Conservation (phyloP, 1,284 basidiomycete genomes). For the Ceratobasidium sp. region DNA sequence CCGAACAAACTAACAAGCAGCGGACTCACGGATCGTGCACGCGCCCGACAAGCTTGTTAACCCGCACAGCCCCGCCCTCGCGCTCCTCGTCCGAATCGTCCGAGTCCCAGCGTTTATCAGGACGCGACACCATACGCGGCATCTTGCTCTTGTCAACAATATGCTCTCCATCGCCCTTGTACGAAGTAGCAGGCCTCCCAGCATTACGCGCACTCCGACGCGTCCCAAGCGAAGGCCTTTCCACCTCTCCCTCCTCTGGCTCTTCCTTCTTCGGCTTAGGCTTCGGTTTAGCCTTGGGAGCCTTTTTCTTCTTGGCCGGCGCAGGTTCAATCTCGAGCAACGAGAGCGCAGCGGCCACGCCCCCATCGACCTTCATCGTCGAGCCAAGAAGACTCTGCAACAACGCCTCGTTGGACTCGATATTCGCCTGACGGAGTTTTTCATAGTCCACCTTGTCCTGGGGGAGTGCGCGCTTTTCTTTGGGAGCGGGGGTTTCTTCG, state of each 20-base stretch:
- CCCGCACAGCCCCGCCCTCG: constrained; percentile 49
- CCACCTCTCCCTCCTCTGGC: constrained; percentile 15
- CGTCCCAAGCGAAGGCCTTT: constrained; percentile 36
- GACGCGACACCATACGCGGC: constrained; percentile 45
- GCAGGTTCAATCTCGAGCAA: background rate
- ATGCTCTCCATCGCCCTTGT: constrained; percentile 51
- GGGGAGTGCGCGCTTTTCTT: too few species aligned
- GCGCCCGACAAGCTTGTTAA: constrained; percentile 54
- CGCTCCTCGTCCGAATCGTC: constrained; percentile 51
- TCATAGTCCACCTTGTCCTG: constrained; percentile 11
- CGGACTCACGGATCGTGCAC: constrained; percentile 68
- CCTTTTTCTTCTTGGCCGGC: constrained; percentile 13
- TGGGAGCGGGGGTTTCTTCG: too few species aligned
- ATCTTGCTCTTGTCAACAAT: constrained; percentile 43
- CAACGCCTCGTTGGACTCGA: background rate
- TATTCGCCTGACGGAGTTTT: constrained; percentile 2
- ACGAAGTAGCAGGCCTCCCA: constrained; percentile 61
- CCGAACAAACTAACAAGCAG: constrained; percentile 23
- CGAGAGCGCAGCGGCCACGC: constrained; percentile 5
- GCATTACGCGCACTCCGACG: constrained; percentile 70
- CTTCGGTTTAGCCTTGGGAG: constrained; percentile 40
- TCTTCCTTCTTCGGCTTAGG: constrained; percentile 29
- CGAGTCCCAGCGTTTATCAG: constrained; percentile 50
- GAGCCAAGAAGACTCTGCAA: background rate
- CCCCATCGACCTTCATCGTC: background rate